These are phyloP conservation scores for Tuctoria greenei DNA, from an alignment of 176 grass and related monocot species.

Conservation along the genomic window DNA sequence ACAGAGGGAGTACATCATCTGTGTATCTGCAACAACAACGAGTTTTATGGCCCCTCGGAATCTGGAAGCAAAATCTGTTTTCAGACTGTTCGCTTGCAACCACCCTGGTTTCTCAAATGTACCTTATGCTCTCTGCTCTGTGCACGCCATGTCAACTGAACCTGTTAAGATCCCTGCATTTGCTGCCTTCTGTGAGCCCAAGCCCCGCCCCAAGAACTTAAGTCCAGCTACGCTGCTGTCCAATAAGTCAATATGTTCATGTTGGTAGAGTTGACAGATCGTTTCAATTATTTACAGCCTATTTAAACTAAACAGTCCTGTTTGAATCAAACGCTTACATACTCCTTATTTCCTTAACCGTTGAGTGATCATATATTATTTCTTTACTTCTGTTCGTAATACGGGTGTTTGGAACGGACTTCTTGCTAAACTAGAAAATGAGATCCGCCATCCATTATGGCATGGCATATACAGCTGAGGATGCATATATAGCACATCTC, in stretches of 20 bases:
- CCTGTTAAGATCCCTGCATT: neutral
- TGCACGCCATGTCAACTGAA: neutral
- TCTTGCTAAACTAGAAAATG: neutral
- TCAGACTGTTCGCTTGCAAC: neutral
- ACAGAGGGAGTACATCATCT: too few relatives aligned
- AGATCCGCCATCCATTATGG: neutral
- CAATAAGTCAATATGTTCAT: neutral
- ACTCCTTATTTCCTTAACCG: too few relatives aligned
- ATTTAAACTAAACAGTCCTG: neutral
- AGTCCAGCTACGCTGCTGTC: neutral
- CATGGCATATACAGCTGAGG: neutral
- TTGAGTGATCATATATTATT: neutral
- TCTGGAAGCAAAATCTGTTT: neutral
- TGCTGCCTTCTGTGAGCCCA: neutral
- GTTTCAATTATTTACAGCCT: neutral
- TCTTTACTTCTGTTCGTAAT: neutral
- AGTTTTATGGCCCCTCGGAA: neutral
- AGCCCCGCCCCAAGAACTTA: neutral
- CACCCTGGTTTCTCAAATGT: neutral
- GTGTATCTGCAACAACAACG: neutral
- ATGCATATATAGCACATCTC: neutral
- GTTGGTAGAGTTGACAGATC: neutral
- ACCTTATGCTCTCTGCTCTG: neutral
- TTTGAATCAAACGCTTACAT: too few relatives aligned
- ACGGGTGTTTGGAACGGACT: neutral